A percentile compares a stretch with the other conserved stretches of the same genome.
Evolutionary conservation across 306 rosid genomes (phyloP).

Genomic region (Gastrolobium bilobum): DNA sequence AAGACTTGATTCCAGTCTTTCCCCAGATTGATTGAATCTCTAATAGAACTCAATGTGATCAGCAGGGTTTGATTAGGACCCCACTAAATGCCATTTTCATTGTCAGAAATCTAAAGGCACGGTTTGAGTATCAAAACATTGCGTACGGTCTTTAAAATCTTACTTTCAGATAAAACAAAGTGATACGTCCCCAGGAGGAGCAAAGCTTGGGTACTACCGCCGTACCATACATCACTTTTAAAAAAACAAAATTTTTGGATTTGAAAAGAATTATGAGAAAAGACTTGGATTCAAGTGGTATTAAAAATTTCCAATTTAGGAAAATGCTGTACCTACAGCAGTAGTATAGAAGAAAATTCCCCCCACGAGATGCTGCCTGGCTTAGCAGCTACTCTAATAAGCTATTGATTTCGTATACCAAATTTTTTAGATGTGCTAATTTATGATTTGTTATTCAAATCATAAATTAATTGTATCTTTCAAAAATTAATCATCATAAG

Average conservation of each 20-base stretch:
- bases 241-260: too few relatives aligned
- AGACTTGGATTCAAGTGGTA: too few relatives aligned
- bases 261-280: too few relatives aligned
- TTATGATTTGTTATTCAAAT: too few relatives aligned
- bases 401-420: background rate
- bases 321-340: too few relatives aligned
- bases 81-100: background rate
- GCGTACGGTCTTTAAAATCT: background rate
- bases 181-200: background rate
- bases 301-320: too few relatives aligned
- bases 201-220: too few relatives aligned
- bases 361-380: background rate
- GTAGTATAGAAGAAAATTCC: too few relatives aligned
- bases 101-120: background rate
- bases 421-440: background rate
- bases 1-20: background rate
- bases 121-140: background rate
- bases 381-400: background rate
- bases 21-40: background rate
- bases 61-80: background rate
- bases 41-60: background rate
- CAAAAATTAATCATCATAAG: background rate
- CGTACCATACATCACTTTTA: too few relatives aligned
- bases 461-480: too few relatives aligned
- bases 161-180: background rate